Evolutionary conservation across 345 rosid species (phyloP), one percentile per base, ranked within the genome.

Genomic region (Eucalyptus virginea): DNA sequence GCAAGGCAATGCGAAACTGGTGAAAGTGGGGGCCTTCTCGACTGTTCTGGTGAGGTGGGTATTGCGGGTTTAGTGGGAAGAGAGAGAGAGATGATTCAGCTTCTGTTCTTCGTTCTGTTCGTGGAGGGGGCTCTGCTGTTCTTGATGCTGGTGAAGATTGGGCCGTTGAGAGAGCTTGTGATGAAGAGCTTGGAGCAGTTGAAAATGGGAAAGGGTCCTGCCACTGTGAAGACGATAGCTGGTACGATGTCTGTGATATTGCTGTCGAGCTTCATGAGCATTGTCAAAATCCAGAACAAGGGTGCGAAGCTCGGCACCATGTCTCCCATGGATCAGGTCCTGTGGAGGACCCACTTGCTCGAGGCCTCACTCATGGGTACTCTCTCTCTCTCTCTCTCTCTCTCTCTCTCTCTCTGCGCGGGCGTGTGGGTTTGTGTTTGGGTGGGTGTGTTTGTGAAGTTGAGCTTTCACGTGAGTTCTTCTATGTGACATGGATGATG

Each of bases 321-420:
- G 99, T 98, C 99, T 30, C 99, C 99, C 28, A 97, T 96, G 99
- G 99, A 98, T 94, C 99, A 98, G 92, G 99, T 98, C 90, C 95
- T 98, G 11, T 98, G 99, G 99, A 95, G 99, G 92, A 97, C 98
- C 21, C 99, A 98, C 90, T 93, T 98, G 96, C 98, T 98, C 50
- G 99, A 98, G 93, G 99, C 99, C 91, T 95, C 99, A 30, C 96
- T 98, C 54, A 95, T 98, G 94, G 98, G 99, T 97, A 94, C 51
- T 67, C 24, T 62, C 56, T 47, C 49, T 11, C 5, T 88, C 65
- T 45, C n/a, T 15, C 10, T 83, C 88, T 48, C 48, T 3, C 58
- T 92, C 12, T 83, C 88, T 3, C 51, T 92, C 86, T 47, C 34
- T 18, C 12, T 9, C 13, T 23, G 81, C 47, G 47, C 32, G 45